Conservation (phyloP, 2,329 filamentous ascomycete species). For the Colletotrichum limetticola region DNA sequence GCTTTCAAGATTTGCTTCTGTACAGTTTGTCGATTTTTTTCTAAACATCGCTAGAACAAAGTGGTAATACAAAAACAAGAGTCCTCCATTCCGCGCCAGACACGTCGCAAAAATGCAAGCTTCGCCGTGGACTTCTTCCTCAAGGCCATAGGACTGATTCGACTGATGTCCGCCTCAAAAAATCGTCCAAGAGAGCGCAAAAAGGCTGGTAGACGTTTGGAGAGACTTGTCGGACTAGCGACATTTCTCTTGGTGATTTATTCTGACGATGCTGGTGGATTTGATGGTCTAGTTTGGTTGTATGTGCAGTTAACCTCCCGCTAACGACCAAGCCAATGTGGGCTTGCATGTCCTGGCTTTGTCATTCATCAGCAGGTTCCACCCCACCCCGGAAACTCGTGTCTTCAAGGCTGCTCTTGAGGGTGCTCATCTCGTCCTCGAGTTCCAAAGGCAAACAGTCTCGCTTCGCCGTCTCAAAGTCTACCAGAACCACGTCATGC, state of each 20-base stretch:
- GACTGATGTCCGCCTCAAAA: slow-evolving; percentile 1
- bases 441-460: slow-evolving; percentile 37
- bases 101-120: slow-evolving; percentile 2
- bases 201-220: not conserved
- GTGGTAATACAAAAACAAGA: slow-evolving; percentile 2
- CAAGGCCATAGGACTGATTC: not conserved
- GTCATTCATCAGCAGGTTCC: slow-evolving; percentile 11
- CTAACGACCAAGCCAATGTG: not conserved
- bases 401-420: slow-evolving; percentile 34
- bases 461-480: slow-evolving; percentile 46
- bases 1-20: not conserved
- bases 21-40: not conserved
- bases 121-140: slow-evolving; percentile 1
- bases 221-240: slow-evolving; percentile 1
- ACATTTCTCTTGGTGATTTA: slow-evolving; percentile 3
- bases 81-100: not conserved
- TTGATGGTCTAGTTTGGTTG: slow-evolving; percentile 4
- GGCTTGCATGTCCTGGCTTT: slow-evolving; percentile 8
- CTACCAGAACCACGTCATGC: slow-evolving; percentile 41
- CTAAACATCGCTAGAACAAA: not conserved
- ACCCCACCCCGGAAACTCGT: slow-evolving; percentile 21
- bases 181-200: slow-evolving; percentile 3
- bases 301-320: slow-evolving; percentile 2
- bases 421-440: slow-evolving; percentile 39
- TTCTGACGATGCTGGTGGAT: slow-evolving; percentile 3